Base-by-base conservation (phyloP, 306 rosid genomes). In the Mucuna pruriens region DNA sequence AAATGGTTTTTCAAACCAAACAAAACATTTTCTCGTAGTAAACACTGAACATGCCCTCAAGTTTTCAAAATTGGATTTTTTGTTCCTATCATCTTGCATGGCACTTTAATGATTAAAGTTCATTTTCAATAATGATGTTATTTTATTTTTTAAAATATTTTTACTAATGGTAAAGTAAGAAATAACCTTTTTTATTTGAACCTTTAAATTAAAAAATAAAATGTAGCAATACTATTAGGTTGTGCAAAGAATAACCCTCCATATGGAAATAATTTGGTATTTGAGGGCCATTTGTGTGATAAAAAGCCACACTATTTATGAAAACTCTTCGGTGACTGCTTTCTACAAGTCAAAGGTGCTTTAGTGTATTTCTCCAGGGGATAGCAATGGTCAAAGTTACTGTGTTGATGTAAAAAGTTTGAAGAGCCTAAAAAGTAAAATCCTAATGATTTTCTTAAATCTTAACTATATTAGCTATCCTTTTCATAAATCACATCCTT, bases 71-170 rank as follows among this genome's bases (percentile, higher is more conserved):
- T 62, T 76, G 52, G 4, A 61, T 63, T 23, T 65, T 48, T 9
- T 68, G 75, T 49, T 80, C 22, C 71, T 61, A 58, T 67, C 13
- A 44, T 31, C 23, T 74, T 6, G 16, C 5, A 11, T 11, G 7
- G n/a, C 19, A 65, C 69, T 74, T 83, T 61, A n/a, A 20, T 44
- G n/a, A 54, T 31, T 25, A 36, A 51, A 75, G 62, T 38, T 49
- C 4, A 19, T 54, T 79, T 65, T 65, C 33, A 15, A 15, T 55
- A 65, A 73, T 48, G 44, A 10, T 17, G 26, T 67, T 63, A 64
- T 31, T 40, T 72, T 36, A 36, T 34, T 46, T 4, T 7, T 57
- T 55, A n/a, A 60, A 44, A 25, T 15, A 20, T 3, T 69, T 42
- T 8, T 22, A 12, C 20, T 40, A 23, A 5, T 68, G 55, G 36